phyloP scores from a whole-genome alignment of 2,329 filamentous ascomycete genomes.

The Helotiales sp. region DNA sequence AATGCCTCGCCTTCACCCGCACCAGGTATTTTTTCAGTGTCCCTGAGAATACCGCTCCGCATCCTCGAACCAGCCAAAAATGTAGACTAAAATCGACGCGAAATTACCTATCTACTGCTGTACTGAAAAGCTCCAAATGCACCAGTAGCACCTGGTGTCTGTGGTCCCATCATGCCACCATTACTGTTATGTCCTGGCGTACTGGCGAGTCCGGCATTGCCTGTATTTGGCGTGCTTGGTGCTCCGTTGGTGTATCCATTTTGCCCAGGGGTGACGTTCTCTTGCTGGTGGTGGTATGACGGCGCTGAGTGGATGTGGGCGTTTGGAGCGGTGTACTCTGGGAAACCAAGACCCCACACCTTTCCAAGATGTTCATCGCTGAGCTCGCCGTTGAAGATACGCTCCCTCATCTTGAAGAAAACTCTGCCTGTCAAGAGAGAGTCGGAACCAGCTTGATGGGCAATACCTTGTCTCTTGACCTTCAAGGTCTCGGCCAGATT shows the following conservation, averaged over 20 bases:
- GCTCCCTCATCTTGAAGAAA: slow-evolving; percentile 90
- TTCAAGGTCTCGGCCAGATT: slow-evolving; percentile 93
- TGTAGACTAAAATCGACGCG: not conserved
- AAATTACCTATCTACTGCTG: slow-evolving; percentile 36
- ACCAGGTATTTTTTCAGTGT: slow-evolving; percentile 5
- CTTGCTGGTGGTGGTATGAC: slow-evolving; percentile 47
- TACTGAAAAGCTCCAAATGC: slow-evolving; percentile 73
- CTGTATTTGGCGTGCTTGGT: slow-evolving; percentile 73
- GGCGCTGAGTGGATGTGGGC: slow-evolving; percentile 47
- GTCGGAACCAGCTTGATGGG: slow-evolving; percentile 93
- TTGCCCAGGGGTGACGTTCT: slow-evolving; percentile 57
- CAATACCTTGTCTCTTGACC: slow-evolving; percentile 83
- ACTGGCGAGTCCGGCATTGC: slow-evolving; percentile 54
- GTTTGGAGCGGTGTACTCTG: slow-evolving; percentile 56
- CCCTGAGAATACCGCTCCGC: not conserved
- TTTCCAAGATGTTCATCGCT: slow-evolving; percentile 84
- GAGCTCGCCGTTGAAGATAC: slow-evolving; percentile 84
- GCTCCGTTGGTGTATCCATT: slow-evolving; percentile 55
- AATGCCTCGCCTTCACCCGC: slow-evolving; percentile 11
- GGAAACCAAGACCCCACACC: slow-evolving; percentile 86
- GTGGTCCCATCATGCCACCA: slow-evolving; percentile 64
- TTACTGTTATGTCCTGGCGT: slow-evolving; percentile 62
- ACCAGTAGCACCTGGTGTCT: slow-evolving; percentile 74
- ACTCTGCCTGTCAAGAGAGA: slow-evolving; percentile 91
- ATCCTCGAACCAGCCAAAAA: not conserved